These are phyloP conservation scores for Quercus cerris DNA, from an alignment of 306 rosid species.

Conservation along the genomic window DNA sequence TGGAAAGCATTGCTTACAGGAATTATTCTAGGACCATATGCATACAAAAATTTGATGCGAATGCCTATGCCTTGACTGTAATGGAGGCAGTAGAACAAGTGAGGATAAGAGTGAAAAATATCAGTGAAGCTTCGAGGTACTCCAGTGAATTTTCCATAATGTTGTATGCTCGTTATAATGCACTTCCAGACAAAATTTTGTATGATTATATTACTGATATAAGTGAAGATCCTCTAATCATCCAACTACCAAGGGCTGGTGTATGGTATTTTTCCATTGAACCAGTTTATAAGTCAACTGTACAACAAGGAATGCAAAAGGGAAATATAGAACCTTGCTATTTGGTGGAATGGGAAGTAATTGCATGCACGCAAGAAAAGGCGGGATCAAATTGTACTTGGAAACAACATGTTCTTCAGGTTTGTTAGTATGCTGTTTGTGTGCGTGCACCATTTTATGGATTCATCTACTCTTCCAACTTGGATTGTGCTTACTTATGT, in stretches of 20 bases:
- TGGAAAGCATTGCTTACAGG: not conserved
- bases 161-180: not conserved
- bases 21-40: not conserved
- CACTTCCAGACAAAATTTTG: slow-evolving; percentile 2
- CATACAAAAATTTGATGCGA: not conserved
- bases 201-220: not conserved
- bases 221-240: not conserved
- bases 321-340: not conserved
- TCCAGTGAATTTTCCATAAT: not conserved
- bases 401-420: not conserved
- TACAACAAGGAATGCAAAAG: not conserved
- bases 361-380: not conserved
- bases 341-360: slow-evolving; percentile 4
- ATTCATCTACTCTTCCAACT: too few species aligned
- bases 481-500: too few species aligned
- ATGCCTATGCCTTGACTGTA: not conserved
- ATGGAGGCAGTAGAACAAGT: not conserved
- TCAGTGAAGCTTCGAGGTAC: not conserved
- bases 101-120: not conserved
- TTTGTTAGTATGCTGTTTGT: too few species aligned
- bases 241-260: not conserved
- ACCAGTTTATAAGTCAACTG: not conserved
- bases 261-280: slow-evolving; percentile 10
- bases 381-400: slow-evolving; percentile 1
- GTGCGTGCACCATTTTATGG: too few species aligned